Base-by-base conservation (phyloP, 306 rosid species). In the Cicer cuneatum region DNA sequence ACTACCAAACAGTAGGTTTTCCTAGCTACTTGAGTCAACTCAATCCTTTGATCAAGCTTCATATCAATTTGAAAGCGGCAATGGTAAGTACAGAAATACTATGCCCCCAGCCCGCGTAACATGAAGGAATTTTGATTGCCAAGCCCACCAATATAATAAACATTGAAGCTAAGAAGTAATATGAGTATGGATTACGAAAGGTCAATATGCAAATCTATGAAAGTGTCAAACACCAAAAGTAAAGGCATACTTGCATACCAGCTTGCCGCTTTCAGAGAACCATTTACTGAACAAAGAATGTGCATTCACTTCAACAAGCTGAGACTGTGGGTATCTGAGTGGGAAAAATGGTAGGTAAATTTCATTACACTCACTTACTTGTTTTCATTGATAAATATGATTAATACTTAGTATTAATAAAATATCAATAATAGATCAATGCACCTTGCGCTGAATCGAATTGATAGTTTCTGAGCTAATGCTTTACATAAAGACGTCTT, bases 211-310 rank as follows among this genome's bases (percentile, higher is more conserved):
- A 75, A 69, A 54, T 41, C 11, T 39, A 51, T 21, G 29, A 24
- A 66, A 72, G 39, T 16, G 29, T 12, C 24, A 53, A 57, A 78
- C 65, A 48, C 78, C 71, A 16, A 52, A 83, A 66, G 47, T 29
- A 76, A 29, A 70, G 66, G 75, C 76, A 72, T 63, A 24, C 47
- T 51, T 15, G 78, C 87, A 62, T 92, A 94, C 99, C 97, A 94
- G 86, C 90, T 94, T 94, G 79, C 99, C 99, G 52, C 99, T 94
- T 88, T 90, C 99, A 0, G 99, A 94, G 87, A 94, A 94, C 99
- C 99, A 94, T 94, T 94, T 94, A 75, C 97, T 92, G 87, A 94
- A 94, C 83, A 94, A 84, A 69, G 99, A 94, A 86, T 94, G 99
- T 73, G 99, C 99, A 81, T 94, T 94, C 78, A 94, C 99, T 85